Base-by-base conservation (phyloP, 2,329 filamentous ascomycete genomes). In the Penicillium expansum region DNA sequence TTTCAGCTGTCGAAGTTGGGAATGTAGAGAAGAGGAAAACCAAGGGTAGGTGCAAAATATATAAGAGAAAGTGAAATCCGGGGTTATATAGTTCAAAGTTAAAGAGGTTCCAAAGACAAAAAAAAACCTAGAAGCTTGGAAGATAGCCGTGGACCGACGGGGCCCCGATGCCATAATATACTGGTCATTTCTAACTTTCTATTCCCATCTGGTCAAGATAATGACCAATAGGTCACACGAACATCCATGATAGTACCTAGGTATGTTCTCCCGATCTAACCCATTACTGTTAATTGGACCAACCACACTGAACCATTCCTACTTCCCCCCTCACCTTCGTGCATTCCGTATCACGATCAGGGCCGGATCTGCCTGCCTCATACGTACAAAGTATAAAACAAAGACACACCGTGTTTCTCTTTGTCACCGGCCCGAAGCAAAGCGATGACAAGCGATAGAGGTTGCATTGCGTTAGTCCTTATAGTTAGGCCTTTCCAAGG, bases 391-490 rank as follows among this genome's bases (percentile, higher is more conserved):
- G 9, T 33, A 20, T 11, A 24, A 24, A 49, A 51, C 52, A 51
- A 59, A 29, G 33, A 38, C 37, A 45, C 11, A 27, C n/a, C 39
- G 6, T 52, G 55, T 68, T 68, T 68, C 59, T 64, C 58, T 71
- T 67, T 71, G 67, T 70, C 63, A 70, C 42, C 61, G 53, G 52
- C 43, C 69, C 70, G 70, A 66, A 48, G 66, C 49, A 62, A 73
- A 71, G 69, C 70, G 70, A 68, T 48, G 67, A 43, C 67, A 73
- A 73, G 70, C 70, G 69, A 52, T 49, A 48, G 51, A 56, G 37
- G 54, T 62, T 57, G 43, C 38, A 55, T 52, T 64, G 43, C 38
- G 57, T 52, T 64, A 37, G 49, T 58, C 55, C 58, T 59, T 37
- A 35, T 13, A 30, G 6, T 6, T 27, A 27, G 52, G 20, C 24